Conservation (phyloP, 2,329 filamentous ascomycete species). For the Microthyrium microscopicum region DNA sequence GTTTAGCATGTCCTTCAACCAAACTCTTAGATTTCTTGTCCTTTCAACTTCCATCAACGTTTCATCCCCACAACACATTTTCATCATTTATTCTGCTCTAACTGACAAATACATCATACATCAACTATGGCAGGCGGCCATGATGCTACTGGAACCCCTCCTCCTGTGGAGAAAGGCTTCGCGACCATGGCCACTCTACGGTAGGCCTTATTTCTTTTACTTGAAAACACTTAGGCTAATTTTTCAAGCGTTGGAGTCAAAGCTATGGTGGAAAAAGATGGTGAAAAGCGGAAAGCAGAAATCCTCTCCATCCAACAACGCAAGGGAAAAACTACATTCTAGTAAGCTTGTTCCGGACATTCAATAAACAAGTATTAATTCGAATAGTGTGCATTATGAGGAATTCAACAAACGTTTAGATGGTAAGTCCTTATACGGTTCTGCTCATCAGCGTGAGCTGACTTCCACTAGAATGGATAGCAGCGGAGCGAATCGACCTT, state of each 20-base stretch:
- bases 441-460: not conserved
- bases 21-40: no score
- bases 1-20: no score
- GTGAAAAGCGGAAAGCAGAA: slow-evolving; percentile 77
- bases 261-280: slow-evolving; percentile 57
- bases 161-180: slow-evolving; percentile 55
- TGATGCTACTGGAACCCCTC: slow-evolving; percentile 37
- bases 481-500: slow-evolving; percentile 68
- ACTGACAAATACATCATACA: no score
- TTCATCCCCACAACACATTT: no score
- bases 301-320: slow-evolving; percentile 88
- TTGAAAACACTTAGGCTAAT: slow-evolving; percentile 14
- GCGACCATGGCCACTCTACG: slow-evolving; percentile 72
- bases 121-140: no score
- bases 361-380: not conserved
- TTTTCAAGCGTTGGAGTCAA: slow-evolving; percentile 44
- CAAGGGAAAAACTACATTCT: slow-evolving; percentile 77
- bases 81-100: no score
- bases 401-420: slow-evolving; percentile 87
- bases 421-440: no score
- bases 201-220: slow-evolving; percentile 32
- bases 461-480: slow-evolving; percentile 91
- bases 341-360: no score
- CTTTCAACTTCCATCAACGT: no score
- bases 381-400: slow-evolving; percentile 72